phyloP scores from a whole-genome alignment of 208 protist genomes.

The Trypanosomatidae sp. region DNA sequence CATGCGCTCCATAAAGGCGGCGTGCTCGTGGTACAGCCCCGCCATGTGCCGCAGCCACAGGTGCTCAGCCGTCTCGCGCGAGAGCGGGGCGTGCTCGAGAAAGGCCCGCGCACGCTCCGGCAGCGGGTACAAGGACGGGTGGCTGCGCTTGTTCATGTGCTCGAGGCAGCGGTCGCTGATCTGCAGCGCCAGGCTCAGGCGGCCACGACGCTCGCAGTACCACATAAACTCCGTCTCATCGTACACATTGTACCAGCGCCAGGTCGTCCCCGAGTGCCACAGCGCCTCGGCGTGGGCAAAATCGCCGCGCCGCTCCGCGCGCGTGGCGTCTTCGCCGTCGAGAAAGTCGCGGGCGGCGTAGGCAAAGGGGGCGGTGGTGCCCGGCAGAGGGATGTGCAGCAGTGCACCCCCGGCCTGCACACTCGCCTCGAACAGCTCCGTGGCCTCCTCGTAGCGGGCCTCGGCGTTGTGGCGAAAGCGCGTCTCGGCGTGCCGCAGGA shows the following conservation, averaged over 20 bases:
- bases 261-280: constrained; percentile 70
- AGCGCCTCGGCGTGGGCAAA: constrained; percentile 73
- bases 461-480: constrained; percentile 67
- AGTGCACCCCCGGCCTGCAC: constrained; percentile 56
- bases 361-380: constrained; percentile 68
- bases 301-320: constrained; percentile 60
- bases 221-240: constrained; percentile 88
- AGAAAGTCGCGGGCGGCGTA: constrained; percentile 85
- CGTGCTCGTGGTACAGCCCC: constrained; percentile 80
- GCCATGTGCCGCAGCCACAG: constrained; percentile 86
- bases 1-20: constrained; percentile 66
- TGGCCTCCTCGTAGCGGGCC: constrained; percentile 70
- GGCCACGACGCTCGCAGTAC: constrained; percentile 82
- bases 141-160: constrained; percentile 84
- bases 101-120: constrained; percentile 70
- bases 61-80: constrained; percentile 84
- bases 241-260: constrained; percentile 77
- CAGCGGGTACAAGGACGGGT: constrained; percentile 85
- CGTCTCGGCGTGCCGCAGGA: constrained; percentile 59
- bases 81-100: constrained; percentile 73
- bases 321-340: constrained; percentile 72
- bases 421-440: constrained; percentile 75
- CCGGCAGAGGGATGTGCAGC: constrained; percentile 79
- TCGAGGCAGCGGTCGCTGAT: constrained; percentile 82
- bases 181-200: constrained; percentile 60